A percentile compares a stretch with the other conserved stretches of the same genome.
These are phyloP conservation scores for Geosmithia morbida DNA, from an alignment of 2,329 filamentous ascomycete species.

Conservation along the genomic window DNA sequence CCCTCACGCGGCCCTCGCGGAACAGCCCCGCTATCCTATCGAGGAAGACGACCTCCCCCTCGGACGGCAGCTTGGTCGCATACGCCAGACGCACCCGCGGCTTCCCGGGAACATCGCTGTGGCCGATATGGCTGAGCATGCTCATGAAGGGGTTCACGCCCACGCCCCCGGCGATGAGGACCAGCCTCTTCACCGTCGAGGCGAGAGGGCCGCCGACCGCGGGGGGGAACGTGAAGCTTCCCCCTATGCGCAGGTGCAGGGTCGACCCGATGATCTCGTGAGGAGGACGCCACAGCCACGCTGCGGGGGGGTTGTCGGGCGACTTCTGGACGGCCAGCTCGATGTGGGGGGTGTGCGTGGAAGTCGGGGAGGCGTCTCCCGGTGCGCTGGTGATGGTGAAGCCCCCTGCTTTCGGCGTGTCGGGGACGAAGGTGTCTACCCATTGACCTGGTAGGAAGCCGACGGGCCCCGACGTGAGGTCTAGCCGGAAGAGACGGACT, in stretches of 20 bases:
- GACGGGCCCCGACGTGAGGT: constrained; percentile 27
- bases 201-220: constrained; percentile 23
- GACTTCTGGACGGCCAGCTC: constrained; percentile 69
- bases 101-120: constrained; percentile 12
- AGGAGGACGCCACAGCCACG: constrained; percentile 55
- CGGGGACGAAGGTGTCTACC: constrained; percentile 70
- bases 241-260: constrained; percentile 60
- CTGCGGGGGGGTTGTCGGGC: constrained; percentile 55
- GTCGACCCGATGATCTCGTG: constrained; percentile 40
- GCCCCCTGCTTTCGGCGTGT: constrained; percentile 56
- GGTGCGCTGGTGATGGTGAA: constrained; percentile 80
- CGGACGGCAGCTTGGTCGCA: constrained; percentile 26
- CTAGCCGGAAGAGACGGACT: constrained; percentile 54
- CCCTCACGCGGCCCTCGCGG: constrained; percentile 17
- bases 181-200: constrained; percentile 35
- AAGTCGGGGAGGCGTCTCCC: constrained; percentile 27
- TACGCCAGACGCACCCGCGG: constrained; percentile 48
- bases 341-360: constrained; percentile 31
- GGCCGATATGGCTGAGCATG: constrained; percentile 48
- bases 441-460: constrained; percentile 76
- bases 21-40: constrained; percentile 29
- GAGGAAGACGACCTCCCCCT: constrained; percentile 33
- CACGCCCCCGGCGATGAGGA: constrained; percentile 70
- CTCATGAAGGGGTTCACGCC: constrained; percentile 72
- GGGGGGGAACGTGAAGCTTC: constrained; percentile 70